Base-by-base conservation (phyloP, 2,329 filamentous ascomycete genomes). In the Elsinoe fawcettii region DNA sequence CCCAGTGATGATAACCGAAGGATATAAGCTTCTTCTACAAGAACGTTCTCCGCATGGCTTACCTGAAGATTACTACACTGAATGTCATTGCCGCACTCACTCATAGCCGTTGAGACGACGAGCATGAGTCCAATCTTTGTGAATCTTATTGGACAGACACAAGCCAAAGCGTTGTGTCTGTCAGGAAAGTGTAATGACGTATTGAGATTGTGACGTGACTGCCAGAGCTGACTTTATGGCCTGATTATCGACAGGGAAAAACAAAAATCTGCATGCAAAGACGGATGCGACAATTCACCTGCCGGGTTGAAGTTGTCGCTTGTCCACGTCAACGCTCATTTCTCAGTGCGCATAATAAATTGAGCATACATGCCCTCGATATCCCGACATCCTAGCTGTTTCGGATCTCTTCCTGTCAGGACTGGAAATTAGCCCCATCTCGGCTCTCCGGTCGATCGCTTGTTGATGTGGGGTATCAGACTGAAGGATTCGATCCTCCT, bases 341-440 rank as follows among this genome's bases (percentile, higher is more conserved):
- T 44, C 39, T 44, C 39, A 44, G 20, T 44, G 39, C 39, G 39
- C 39, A 44, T 44, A 44, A 16, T 44, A 44, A 44, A 44, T 44
- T 44, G 14, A 44, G 39, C 39, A 44, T 44, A 44, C 18, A 44
- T 44, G 39, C 39, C 39, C 39, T 44, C 39, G 39, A 44, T 91
- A 90, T 63, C 60, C 60, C 25, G 85, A 87, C 6, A 84, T 88
- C 61, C 73, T 75, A 14, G 76, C 74, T 16, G 75, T 77, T 59
- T 75, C 73, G 0, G 76, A 78, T 61, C 66, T 78, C 39, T 44
- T 44, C 39, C 39, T 44, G 39, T 44, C 39, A 6, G 18, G 18
- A 41, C 37, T 41, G 37, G 37, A 41, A 41, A 14, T 41, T 41
- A 41, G 37, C 39, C 39, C 39, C 39, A 44, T 44, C 39, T 44